Evolutionary conservation across 208 protist species (phyloP), one percentile per base, ranked within the genome.

Genomic region (Strigomonas galati): DNA sequence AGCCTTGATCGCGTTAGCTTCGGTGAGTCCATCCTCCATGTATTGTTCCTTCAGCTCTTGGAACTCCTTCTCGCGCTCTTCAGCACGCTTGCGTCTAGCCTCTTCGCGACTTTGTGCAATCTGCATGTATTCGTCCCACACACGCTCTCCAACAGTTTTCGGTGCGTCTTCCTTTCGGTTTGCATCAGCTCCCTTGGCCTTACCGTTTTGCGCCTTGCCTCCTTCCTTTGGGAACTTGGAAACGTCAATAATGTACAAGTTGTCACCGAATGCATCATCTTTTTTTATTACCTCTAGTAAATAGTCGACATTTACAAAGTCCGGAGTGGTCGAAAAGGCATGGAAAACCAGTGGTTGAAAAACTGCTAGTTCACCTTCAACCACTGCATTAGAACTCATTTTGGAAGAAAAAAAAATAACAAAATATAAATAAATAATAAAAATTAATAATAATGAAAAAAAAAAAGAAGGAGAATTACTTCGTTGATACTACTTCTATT

Each of bases 1-100:
- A 6, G 78, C 79, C 27, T 31, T 60, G 3, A 59, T 59, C 0
- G 89, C 89, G 14, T 90, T 81, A 9, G 64, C 85, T 0, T 73
- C 71, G 1, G 49, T 56, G 26, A 95, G 70, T 0, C 86, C 89
- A 23, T 95, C 89, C 67, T 95, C 89, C 52, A 87, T 35, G 71
- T 88, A 92, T 52, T 89, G 73, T 28, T 49, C 65, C 26, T 76
- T 63, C 14, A 91, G 58, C 0, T 62, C 60, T 2, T 72, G 27
- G 5, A 87, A 56, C 30, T 70, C 69, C 12, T 67, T 69, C 35
- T 56, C 68, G 7, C 60, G 68, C 17, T 79, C 83, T 54, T 55
- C 55, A 17, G 52, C 60, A 14, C 65, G 72, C 9, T 66, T 72
- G 15, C 67, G 74, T 30, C 76, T 71, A 15, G 62, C 70, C 46